These are phyloP conservation scores for Schizochytrium sp. DNA, from an alignment of 108 stramenopile genomes.

Conservation along the genomic window DNA sequence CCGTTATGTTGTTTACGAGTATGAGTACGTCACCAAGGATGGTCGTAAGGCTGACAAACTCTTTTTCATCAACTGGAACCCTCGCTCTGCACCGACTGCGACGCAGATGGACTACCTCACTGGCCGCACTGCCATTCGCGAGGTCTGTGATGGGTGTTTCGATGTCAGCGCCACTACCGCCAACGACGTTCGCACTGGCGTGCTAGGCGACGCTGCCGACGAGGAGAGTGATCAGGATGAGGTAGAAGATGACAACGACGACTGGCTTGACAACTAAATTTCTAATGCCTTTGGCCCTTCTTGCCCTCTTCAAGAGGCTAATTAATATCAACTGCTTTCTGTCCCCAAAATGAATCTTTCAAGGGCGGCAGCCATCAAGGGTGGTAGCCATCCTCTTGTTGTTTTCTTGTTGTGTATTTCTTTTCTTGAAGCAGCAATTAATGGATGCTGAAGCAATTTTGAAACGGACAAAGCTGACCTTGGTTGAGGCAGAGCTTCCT, in stretches of 20 bases:
- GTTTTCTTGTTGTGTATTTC: no score
- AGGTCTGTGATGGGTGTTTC: slow-evolving; percentile 49
- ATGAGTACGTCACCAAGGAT: slow-evolving; percentile 71
- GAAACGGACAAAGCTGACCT: no score
- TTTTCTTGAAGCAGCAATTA: no score
- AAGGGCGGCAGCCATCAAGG: no score
- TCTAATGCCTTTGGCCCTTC: neutral
- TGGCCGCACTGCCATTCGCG: slow-evolving; percentile 61
- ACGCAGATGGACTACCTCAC: slow-evolving; percentile 72
- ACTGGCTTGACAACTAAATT: slow-evolving; percentile 32
- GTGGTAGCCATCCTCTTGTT: no score
- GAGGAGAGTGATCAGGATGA: slow-evolving; percentile 24
- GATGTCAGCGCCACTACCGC: slow-evolving; percentile 51
- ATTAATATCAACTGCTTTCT: no score
- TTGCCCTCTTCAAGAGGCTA: no score
- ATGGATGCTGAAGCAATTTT: no score
- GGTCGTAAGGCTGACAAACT: slow-evolving; percentile 74
- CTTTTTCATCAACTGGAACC: slow-evolving; percentile 74
- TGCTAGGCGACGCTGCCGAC: slow-evolving; percentile 27
- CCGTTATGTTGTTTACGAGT: slow-evolving; percentile 75
- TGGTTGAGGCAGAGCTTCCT: no score
- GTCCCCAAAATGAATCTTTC: no score
- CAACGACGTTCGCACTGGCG: slow-evolving; percentile 45
- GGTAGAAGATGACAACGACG: slow-evolving; percentile 46
- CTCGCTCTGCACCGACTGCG: slow-evolving; percentile 70